Base-by-base conservation (phyloP, 2,329 filamentous ascomycete genomes). In the Trichophyton simii region DNA sequence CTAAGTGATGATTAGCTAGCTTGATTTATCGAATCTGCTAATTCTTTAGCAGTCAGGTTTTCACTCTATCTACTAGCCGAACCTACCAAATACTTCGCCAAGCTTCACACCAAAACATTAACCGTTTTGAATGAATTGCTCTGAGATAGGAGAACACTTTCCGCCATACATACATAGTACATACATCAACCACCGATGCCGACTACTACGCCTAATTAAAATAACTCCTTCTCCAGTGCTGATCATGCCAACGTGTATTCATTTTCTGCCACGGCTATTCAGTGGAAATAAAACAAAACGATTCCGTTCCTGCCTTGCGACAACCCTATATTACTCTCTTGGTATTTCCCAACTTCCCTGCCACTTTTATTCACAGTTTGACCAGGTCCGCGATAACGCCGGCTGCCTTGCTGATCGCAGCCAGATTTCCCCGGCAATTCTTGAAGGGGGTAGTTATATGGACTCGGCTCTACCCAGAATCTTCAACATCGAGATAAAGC, bases 401-500 rank as follows among this genome's bases (percentile, higher is more conserved):
- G 22, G 44, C n/a, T 3, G 44, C 44, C 44, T 48, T 48, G 18
- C 44, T 25, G 20, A 15, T 25, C 20, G 1, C 20, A 7, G 7
- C 44, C 44, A 22, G 44, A 13, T 52, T 11, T 61, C 31, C 36
- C 60, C 60, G 22, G 38, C 25, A 18, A 18, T 54, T 57, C 60
- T 50, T 31, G 60, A 38, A 55, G 48, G 18, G 60, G 60, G 38
- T 31, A 31, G 28, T 50, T 22, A 7, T 6, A 6, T 48, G 2
- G 42, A 34, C 41, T 50, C 13, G 36, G 54, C 38, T 38, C 60
- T 52, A 22, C 60, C 50, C 50, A 50, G 52, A 57, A 57, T 54
- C 22, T 58, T 61, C 60, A 11, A 58, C 60, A 38, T 61, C 52
- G 4, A 58, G 60, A 22, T 58, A 61, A 61, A 61, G 9, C 41